Percentiles rank a stretch among this genome's conserved stretches.
Conservation (phyloP, 331 rosid species). For the Spiraea crenata region DNA sequence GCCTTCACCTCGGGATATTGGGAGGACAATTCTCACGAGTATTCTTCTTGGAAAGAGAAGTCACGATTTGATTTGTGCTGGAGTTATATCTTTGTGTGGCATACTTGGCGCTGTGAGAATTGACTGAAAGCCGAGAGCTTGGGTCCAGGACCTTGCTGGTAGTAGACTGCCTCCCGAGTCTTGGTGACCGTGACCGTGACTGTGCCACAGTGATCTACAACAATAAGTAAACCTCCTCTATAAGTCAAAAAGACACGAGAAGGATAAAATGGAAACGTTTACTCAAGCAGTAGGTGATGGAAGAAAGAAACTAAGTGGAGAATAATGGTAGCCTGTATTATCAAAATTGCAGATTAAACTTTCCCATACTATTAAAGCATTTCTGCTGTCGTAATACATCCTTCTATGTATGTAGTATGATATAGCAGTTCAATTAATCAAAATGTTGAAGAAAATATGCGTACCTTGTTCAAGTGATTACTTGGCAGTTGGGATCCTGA, state of each 20-base stretch:
- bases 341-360: neutral
- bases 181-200: slow-evolving; percentile 48
- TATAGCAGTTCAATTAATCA: slow-evolving; percentile 8
- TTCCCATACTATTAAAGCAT: slow-evolving; percentile 21
- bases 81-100: slow-evolving; percentile 27
- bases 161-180: slow-evolving; percentile 37
- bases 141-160: slow-evolving; percentile 28
- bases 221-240: neutral
- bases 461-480: slow-evolving; percentile 51
- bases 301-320: neutral
- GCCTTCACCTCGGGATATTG: slow-evolving; percentile 52
- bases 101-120: slow-evolving; percentile 34
- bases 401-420: slow-evolving; percentile 7
- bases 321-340: neutral
- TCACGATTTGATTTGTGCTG: slow-evolving; percentile 32
- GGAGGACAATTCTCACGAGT: slow-evolving; percentile 73
- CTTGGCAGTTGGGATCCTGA: slow-evolving; percentile 32
- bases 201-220: slow-evolving; percentile 43
- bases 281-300: too few species aligned
- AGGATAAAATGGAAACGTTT: slow-evolving; percentile 5
- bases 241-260: neutral
- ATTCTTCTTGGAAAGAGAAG: slow-evolving; percentile 38
- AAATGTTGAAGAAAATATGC: slow-evolving; percentile 12
- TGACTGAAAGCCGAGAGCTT: slow-evolving; percentile 37
- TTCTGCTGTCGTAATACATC: slow-evolving; percentile 1